Base-by-base conservation (phyloP, 202 grass and related monocot species). In the Setaria italica region DNA sequence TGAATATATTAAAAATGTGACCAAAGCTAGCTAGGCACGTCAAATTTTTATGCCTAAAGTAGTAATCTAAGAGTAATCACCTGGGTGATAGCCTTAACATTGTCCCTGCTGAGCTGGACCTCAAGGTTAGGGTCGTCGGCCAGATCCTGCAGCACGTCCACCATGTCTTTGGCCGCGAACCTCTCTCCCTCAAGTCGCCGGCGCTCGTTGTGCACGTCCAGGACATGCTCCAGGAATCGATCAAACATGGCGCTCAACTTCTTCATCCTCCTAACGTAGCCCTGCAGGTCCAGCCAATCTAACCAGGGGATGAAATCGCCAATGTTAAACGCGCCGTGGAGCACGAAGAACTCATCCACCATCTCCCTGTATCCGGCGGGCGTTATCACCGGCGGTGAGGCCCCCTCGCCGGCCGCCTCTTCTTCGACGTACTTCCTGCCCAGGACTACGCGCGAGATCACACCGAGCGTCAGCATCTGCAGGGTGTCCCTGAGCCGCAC, bases 291-390 rank as follows among this genome's bases (percentile, higher is more conserved):
- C 11, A 89, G 11, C 58, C 67, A 77, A 45, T 82, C 56, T 0
- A 97, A 20, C 94, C 94, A 92, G 1, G 94, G 91, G 25, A 97
- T 90, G 3, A 67, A 91, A 47, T 97, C 94, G 1, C 94, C 89
- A 25, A 97, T 90, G 51, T 90, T 93, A 15, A 97, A 46, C 16
- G 77, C 87, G 0, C 94, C 94, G 1, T 78, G 88, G 0, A 96
- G 87, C 49, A 88, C 11, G n/a, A 93, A 90, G 58, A 90, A 53
- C 85, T 93, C 94, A 19, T 90, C 89, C 5, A 93, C 11, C 80
- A 90, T 92, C 80, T 1, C 16, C 86, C 86, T 87, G 82, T 91
- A 92, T 32, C 93, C 89, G 21, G 62, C 80, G 3, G 82, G 48
- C 45, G 89, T 79, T 49, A 76, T 72, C 34, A 50, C 82, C 9